phyloP scores from a whole-genome alignment of 768 basidiomycete genomes.

The Boletus sp. region DNA sequence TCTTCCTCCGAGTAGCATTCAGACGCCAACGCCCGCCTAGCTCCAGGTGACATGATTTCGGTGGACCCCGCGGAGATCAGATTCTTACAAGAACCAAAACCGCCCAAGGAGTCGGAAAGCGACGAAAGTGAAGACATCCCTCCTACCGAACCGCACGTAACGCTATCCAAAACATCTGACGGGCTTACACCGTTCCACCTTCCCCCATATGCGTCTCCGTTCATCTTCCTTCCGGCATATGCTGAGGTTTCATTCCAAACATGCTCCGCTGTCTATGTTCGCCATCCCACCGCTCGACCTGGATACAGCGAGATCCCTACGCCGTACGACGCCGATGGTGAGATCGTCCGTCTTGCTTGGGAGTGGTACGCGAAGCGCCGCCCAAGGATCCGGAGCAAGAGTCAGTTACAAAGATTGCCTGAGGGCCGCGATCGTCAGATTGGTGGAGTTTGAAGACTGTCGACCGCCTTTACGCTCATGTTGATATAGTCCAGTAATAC shows the following conservation, averaged over 20 bases:
- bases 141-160: background rate
- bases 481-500: constrained; percentile 4
- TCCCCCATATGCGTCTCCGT: constrained; percentile 84
- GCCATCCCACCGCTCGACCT: constrained; percentile 95
- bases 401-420: constrained; percentile 61
- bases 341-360: constrained; percentile 90
- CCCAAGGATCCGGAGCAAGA: constrained; percentile 63
- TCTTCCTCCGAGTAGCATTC: constrained; percentile 52
- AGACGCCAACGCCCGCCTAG: constrained; percentile 82
- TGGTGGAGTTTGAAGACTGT: constrained; percentile 15
- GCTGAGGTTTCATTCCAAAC: constrained; percentile 83
- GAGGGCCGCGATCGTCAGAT: constrained; percentile 52
- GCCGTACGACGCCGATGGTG: constrained; percentile 95
- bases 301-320: constrained; percentile 95
- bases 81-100: constrained; percentile 52
- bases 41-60: constrained; percentile 93
- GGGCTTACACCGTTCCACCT: constrained; percentile 75
- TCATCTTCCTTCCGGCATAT: constrained; percentile 92
- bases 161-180: constrained; percentile 5
- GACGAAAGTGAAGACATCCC: background rate
- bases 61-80: constrained; percentile 80
- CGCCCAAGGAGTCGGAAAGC: constrained; percentile 12
- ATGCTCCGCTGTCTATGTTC: constrained; percentile 89
- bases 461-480: background rate
- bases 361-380: constrained; percentile 86